These are phyloP conservation scores for Cercospora sp. DNA, from an alignment of 2,329 filamentous ascomycete genomes.

Conservation along the genomic window DNA sequence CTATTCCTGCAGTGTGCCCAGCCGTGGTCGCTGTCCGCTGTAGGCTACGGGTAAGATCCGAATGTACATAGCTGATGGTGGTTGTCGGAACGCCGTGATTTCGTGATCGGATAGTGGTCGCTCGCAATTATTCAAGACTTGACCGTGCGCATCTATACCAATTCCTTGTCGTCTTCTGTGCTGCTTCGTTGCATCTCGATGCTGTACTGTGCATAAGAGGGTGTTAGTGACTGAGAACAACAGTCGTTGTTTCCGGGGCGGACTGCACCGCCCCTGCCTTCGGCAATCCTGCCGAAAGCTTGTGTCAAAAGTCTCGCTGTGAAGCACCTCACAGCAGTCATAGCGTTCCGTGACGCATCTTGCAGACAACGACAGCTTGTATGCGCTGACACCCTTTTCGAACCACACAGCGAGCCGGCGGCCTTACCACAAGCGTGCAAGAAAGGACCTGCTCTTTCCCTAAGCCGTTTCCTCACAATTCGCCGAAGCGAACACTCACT, in stretches of 20 bases:
- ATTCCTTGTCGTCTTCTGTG: background rate
- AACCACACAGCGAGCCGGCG: slow-evolving; percentile 36
- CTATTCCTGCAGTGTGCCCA: background rate
- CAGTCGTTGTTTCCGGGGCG: slow-evolving; percentile 28
- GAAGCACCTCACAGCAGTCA: slow-evolving; percentile 5
- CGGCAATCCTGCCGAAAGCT: slow-evolving; percentile 9
- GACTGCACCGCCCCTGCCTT: slow-evolving; percentile 17
- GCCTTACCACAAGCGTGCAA: slow-evolving; percentile 34
- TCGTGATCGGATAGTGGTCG: background rate
- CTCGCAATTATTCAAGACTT: background rate
- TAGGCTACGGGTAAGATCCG: background rate
- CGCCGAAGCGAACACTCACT: background rate
- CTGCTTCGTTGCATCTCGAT: slow-evolving; percentile 10
- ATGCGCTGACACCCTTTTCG: background rate
- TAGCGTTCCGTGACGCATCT: slow-evolving; percentile 9
- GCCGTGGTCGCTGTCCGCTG: background rate
- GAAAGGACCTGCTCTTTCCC: background rate
- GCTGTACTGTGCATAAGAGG: slow-evolving; percentile 31
- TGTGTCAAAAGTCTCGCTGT: slow-evolving; percentile 8
- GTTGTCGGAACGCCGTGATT: background rate
- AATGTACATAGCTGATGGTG: background rate
- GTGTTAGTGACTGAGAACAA: slow-evolving; percentile 27
- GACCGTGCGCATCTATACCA: background rate
- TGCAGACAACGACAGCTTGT: background rate
- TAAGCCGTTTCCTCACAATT: background rate